These are phyloP conservation scores for Juglanconis sp. DNA, from an alignment of 2,329 filamentous ascomycete genomes.

Conservation along the genomic window DNA sequence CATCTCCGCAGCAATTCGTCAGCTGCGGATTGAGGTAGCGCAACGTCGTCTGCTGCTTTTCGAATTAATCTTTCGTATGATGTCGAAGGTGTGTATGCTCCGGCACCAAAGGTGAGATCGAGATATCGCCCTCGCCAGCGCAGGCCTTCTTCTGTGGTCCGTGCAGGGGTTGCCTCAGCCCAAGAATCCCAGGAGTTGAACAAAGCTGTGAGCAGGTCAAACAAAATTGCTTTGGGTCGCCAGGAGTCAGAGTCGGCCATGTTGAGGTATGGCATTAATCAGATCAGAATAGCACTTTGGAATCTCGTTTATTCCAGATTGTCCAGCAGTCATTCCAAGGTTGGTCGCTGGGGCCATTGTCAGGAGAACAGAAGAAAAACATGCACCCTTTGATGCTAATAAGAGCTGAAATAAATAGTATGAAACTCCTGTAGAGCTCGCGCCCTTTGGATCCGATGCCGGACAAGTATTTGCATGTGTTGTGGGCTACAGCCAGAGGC, in stretches of 20 bases:
- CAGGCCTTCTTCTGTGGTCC: constrained; percentile 23
- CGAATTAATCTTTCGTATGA: constrained; percentile 31
- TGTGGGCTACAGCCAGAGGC: background rate
- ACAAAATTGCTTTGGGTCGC: constrained; percentile 34
- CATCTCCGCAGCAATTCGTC: constrained; percentile 27
- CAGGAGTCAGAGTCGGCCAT: constrained; percentile 14
- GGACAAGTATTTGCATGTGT: background rate
- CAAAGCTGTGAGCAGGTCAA: constrained; percentile 39
- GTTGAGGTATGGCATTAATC: background rate
- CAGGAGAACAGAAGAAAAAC: background rate
- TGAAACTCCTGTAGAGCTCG: background rate
- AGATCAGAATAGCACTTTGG: background rate
- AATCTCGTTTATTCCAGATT: background rate
- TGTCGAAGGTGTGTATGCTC: constrained; percentile 25
- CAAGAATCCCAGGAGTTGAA: constrained; percentile 38
- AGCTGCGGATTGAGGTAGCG: constrained; percentile 27
- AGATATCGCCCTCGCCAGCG: constrained; percentile 37
- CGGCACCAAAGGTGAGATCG: constrained; percentile 33
- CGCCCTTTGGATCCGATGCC: background rate
- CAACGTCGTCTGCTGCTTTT: constrained; percentile 28
- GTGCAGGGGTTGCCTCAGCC: constrained; percentile 29
- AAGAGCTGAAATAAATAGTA: background rate
- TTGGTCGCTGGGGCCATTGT: too few species aligned
- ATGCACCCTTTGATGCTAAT: background rate
- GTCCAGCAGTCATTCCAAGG: too few species aligned